Evolutionary conservation across 164 flowering plant genomes (phyloP).

Genomic region (Vitis labrusca): DNA sequence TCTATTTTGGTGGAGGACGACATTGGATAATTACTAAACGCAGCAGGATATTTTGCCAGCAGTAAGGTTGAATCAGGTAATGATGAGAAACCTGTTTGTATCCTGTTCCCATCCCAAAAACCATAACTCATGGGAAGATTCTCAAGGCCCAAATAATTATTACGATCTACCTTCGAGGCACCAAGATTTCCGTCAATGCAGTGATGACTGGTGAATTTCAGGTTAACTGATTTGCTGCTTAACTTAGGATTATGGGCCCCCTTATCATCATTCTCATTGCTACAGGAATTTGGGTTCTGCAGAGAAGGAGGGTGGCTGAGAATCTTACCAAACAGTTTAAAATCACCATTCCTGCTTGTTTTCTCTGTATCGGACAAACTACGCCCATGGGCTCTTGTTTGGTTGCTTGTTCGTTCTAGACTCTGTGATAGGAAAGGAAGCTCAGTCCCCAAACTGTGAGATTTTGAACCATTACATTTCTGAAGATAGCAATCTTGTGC

Average conservation of each 20-base stretch:
- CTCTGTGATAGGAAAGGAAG: conserved; percentile 25
- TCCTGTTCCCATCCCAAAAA: conserved; percentile 75
- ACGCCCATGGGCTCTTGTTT: conserved; percentile 24
- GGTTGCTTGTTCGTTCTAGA: conserved; percentile 23
- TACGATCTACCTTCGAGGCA: conserved; percentile 32
- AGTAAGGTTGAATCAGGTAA: conserved; percentile 64
- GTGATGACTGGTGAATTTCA: conserved; percentile 28
- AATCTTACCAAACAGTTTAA: conserved; percentile 84
- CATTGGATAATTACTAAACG: conserved; percentile 36
- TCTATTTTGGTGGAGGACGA: conserved; percentile 42
- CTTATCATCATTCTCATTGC: conserved; percentile 26
- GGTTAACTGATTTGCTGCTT: conserved; percentile 26
- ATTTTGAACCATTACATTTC: conserved; percentile 37
- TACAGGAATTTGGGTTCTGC: conserved; percentile 28
- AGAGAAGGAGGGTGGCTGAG: conserved; percentile 46
- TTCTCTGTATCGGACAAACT: conserved; percentile 49
- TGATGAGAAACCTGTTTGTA: conserved; percentile 53
- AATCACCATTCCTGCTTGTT: conserved; percentile 55
- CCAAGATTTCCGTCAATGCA: conserved; percentile 26
- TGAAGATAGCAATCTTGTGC: conserved; percentile 33
- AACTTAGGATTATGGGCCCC: conserved; percentile 13
- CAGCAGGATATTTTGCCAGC: conserved; percentile 63
- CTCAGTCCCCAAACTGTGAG: conserved; percentile 27
- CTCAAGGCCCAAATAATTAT: conserved; percentile 35
- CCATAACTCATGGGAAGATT: conserved; percentile 57